Base-by-base conservation (phyloP, 192 early-diverging fungal species). In the Coemansia sp. region DNA sequence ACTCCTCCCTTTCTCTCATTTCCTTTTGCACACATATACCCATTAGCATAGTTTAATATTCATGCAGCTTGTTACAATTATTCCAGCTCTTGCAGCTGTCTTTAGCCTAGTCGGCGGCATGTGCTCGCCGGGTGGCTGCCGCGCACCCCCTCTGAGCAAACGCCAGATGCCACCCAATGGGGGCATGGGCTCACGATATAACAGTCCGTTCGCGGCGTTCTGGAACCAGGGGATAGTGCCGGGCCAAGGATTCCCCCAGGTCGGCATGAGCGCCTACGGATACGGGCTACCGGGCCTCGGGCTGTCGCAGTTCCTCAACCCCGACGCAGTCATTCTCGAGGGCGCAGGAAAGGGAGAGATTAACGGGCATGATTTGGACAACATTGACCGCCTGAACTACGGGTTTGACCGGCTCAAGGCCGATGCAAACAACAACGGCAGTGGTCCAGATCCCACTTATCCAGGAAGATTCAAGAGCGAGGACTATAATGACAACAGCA, bases 241-340 rank as follows among this genome's bases (percentile, higher is more conserved):
- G 0, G 76, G 76, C 8, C 70, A 72, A 24, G 76, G 76, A 0
- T 69, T 79, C 14, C 70, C 76, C 1, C 76, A 79, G 44, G 56
- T 79, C 7, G 76, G 76, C 0, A 79, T 79, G 76, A 79, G 76
- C 39, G 61, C 76, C 17, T 79, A 79, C 15, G 76, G 76, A 6
- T 79, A 72, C 36, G 70, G 59, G 29, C 41, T 79, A 53, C 76
- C 76, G 0, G 76, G 66, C 3, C 33, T 65, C 22, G 76, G 76
- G 0, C 52, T 79, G 33, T 32, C 34, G 18, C 58, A 48, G 27
- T 72, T 58, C 40, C 37, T 72, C 14, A 62, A 10, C 39, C 69
- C 70, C 21, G 76, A 72, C 37, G 66, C 65, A 7, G 34, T 52
- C 8, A 79, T 79, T 17, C 60, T 79, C n/a, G 60, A 34, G 15